Conservation (phyloP, 2,329 filamentous ascomycete genomes). For the Colletotrichum falcatum region DNA sequence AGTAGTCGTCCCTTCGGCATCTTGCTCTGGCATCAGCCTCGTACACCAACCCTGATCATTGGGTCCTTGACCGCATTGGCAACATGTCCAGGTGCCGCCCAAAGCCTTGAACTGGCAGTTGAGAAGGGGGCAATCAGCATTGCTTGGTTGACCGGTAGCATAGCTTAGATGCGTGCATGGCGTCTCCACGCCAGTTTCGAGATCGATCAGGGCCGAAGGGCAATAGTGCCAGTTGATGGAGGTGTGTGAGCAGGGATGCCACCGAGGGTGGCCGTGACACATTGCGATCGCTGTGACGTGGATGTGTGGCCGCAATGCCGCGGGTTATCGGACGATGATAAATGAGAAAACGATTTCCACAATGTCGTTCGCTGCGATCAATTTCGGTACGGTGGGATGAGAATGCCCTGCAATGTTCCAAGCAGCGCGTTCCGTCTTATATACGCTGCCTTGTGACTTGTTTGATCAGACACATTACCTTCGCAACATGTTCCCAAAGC, state of each 20-base stretch:
- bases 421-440: constrained; percentile 19
- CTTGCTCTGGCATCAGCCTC: constrained; percentile 50
- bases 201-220: constrained; percentile 60
- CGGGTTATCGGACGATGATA: not conserved
- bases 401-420: not conserved
- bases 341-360: not conserved
- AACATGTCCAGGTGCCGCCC: constrained; percentile 66
- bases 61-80: constrained; percentile 62
- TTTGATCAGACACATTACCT: not conserved
- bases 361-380: no score
- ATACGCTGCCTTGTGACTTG: constrained; percentile 14
- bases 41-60: constrained; percentile 67
- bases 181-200: constrained; percentile 61
- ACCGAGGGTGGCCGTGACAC: constrained; percentile 67
- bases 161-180: constrained; percentile 63
- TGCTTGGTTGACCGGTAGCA: constrained; percentile 58
- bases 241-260: constrained; percentile 65
- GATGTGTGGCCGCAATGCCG: no score
- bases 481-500: not conserved
- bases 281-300: constrained; percentile 50
- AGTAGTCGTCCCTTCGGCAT: constrained; percentile 48
- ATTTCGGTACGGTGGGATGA: not conserved
- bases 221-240: constrained; percentile 69
- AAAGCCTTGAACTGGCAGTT: constrained; percentile 64
- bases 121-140: constrained; percentile 60